A percentile compares a stretch with the other conserved stretches of the same genome.
These are phyloP conservation scores for Endoconidiophora laricicola DNA, from an alignment of 2,329 filamentous ascomycete genomes.

Conservation along the genomic window DNA sequence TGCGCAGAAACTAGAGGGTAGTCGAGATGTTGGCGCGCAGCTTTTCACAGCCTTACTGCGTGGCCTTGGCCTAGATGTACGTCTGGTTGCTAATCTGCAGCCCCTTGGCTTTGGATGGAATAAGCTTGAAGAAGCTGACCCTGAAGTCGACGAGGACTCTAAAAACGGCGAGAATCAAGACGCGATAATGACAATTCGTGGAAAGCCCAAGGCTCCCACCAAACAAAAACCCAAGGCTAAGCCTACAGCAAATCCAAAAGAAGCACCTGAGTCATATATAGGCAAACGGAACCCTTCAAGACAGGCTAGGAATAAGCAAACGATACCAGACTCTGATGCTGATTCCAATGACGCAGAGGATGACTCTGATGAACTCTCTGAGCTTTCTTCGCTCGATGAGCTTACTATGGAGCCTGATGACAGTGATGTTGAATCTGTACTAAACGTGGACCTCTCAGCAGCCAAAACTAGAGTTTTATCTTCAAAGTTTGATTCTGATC, in stretches of 20 bases:
- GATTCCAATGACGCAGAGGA: constrained; percentile 12
- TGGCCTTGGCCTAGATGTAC: constrained; percentile 63
- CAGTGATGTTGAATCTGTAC: constrained; percentile 42
- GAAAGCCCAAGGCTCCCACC: neutral
- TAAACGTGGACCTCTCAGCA: constrained; percentile 7
- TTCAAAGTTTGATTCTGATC: constrained; percentile 52
- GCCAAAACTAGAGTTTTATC: constrained; percentile 17
- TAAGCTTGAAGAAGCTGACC: constrained; percentile 61
- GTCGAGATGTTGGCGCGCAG: constrained; percentile 74
- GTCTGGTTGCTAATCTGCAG: constrained; percentile 73
- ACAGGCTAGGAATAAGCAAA: neutral
- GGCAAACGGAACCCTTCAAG: constrained; percentile 9
- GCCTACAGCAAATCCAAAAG: neutral
- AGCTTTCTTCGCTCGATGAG: neutral
- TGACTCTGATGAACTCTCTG: neutral
- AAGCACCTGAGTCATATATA: neutral
- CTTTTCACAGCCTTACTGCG: constrained; percentile 76
- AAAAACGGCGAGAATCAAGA: neutral
- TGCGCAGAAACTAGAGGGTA: constrained; percentile 59
- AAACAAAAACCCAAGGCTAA: neutral
- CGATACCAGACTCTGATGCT: constrained; percentile 1
- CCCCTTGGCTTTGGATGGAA: constrained; percentile 82
- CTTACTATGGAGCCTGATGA: constrained; percentile 26
- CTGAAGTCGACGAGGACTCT: constrained; percentile 23
- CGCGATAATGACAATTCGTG: neutral